phyloP scores from a whole-genome alignment of 306 rosid species.

The Gynostemma pentaphyllum region DNA sequence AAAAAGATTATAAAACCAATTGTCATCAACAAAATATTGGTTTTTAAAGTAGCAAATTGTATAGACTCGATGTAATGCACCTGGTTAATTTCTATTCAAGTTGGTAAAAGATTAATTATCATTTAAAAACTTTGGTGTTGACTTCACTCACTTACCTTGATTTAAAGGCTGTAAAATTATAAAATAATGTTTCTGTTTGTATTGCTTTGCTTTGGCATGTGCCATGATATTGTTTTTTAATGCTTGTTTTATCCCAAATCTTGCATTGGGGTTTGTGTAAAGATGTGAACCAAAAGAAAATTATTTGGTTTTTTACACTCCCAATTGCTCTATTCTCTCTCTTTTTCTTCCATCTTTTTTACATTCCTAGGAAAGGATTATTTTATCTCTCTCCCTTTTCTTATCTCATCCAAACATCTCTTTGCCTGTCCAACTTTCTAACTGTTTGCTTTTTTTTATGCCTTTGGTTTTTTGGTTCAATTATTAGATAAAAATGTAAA shows the following conservation, averaged over 20 bases:
- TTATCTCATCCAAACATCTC: neutral
- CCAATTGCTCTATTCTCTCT: neutral
- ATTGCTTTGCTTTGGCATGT: too few relatives aligned
- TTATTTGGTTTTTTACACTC: neutral
- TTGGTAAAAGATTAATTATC: neutral
- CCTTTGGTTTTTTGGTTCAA: neutral
- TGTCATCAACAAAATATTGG: neutral
- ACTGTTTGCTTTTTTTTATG: neutral
- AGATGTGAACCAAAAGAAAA: neutral
- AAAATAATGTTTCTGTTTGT: neutral
- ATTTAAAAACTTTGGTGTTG: neutral
- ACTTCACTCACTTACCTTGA: neutral
- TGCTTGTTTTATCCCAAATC: slow-evolving; percentile 4
- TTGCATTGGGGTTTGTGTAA: neutral
- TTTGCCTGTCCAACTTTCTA: neutral
- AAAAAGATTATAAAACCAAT: neutral
- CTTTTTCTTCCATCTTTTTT: neutral
- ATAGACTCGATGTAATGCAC: neutral
- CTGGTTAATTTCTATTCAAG: neutral
- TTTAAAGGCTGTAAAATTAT: neutral
- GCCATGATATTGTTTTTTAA: slow-evolving; percentile 2
- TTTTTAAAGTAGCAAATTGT: neutral
- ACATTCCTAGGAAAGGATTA: too few relatives aligned
- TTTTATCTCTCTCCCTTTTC: too few relatives aligned
- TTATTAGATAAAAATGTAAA: neutral